Base-by-base conservation (phyloP, 495 filamentous ascomycete genomes). In the Glutinoglossum americanum region DNA sequence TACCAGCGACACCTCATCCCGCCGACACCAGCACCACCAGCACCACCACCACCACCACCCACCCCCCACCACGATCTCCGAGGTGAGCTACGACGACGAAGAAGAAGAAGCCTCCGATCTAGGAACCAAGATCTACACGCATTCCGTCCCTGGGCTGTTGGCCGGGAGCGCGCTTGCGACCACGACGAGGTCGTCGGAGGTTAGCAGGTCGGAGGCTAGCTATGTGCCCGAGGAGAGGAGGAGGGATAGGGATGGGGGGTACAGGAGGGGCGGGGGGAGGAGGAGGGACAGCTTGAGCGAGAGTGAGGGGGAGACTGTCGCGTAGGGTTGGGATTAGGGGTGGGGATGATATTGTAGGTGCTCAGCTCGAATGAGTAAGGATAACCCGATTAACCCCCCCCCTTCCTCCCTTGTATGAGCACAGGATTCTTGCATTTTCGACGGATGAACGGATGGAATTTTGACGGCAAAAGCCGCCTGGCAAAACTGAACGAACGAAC, bases 41-140 rank as follows among this genome's bases (percentile, higher is more conserved):
- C 45, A 76, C 70, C 56, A 79, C 79, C 60, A 76, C 73, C 23
- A 60, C 68, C 13, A 58, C 71, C 62, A 81, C 76, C 62, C 74
- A 81, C 49, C 49, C n/a, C 30, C 30, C 3, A 27, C 19, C 47
- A 53, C 49, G 1, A 28, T 53, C 49, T 53, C 49, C 72, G 49
- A 53, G 13, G 49, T 32, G 2, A 53, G 49, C 49, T 28, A 53
- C 49, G 72, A 69, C 37, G 77, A 78, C 58, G 80, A 78, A 0
- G 66, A 53, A 5, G 72, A 69, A 30, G 77, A 78, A 58, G 80
- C n/a, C 25, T 32, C 28, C 1, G 56, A 58, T 17, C 45, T 26
- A 13, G 87, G 87, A 25, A 92, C 87, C 21, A 89, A 85, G 73
- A 79, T 76, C 51, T 94, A 94, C 66, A 78, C 76, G 59, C 85